Evolutionary conservation across 495 filamentous ascomycete species (phyloP).

Genomic region (Eremomyces bilateralis): DNA sequence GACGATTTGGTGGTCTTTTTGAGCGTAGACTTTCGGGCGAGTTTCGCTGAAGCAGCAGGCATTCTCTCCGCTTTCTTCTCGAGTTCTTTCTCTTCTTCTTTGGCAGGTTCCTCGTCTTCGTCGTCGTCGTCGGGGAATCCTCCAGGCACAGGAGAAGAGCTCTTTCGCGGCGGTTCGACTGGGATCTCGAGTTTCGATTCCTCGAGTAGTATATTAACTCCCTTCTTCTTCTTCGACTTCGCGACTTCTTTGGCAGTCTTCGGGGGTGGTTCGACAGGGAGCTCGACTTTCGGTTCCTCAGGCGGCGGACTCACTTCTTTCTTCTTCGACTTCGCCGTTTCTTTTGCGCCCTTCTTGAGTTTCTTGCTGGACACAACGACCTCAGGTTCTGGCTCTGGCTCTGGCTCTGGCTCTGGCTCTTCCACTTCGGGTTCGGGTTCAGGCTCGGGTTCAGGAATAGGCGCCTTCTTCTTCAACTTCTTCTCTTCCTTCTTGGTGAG

Average conservation of each 20-base stretch:
- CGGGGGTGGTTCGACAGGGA: slow-evolving; percentile 3
- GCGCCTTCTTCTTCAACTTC: background rate
- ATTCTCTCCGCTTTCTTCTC: slow-evolving; percentile 1
- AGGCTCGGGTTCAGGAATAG: slow-evolving; percentile 1
- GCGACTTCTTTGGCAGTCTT: slow-evolving; percentile 6
- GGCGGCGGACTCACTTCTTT: slow-evolving; percentile 4
- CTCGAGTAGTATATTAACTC: slow-evolving; percentile 1
- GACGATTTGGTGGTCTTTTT: slow-evolving; percentile 2
- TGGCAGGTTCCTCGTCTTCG: slow-evolving; percentile 8
- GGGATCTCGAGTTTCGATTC: slow-evolving; percentile 8
- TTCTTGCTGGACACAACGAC: background rate
- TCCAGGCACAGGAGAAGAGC: slow-evolving; percentile 17
- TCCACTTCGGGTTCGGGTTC: background rate
- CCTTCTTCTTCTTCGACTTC: slow-evolving; percentile 7
- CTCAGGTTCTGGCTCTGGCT: background rate
- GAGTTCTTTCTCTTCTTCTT: background rate
- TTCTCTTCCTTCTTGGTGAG: too few species aligned
- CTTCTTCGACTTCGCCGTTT: slow-evolving; percentile 4
- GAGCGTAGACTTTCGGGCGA: background rate
- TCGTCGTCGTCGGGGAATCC: slow-evolving; percentile 20
- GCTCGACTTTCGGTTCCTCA: slow-evolving; percentile 8
- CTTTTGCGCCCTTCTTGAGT: background rate
- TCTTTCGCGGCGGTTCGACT: slow-evolving; percentile 6
- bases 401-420: background rate
- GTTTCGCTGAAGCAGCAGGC: too few species aligned